Evolutionary conservation across 176 grass and related monocot genomes (phyloP).

Genomic region (Rhipidocladum racemiflorum): DNA sequence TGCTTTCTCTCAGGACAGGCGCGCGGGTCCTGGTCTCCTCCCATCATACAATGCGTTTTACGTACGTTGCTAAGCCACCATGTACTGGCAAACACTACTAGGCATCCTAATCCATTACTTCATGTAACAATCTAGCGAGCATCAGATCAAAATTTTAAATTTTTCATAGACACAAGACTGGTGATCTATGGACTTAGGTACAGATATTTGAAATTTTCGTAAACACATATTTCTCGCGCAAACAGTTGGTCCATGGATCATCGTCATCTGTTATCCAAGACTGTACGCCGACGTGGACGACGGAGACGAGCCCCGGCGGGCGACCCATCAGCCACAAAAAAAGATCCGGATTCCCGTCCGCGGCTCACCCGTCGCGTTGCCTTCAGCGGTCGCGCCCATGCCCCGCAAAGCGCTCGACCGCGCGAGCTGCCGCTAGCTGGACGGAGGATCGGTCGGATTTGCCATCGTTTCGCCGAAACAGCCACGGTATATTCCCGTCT

Average conservation of each 20-base stretch:
- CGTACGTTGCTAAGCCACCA: neutral
- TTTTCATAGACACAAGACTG: neutral
- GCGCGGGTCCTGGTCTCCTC: neutral
- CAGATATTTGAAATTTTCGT: neutral
- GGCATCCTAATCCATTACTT: too few relatives aligned
- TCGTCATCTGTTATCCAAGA: neutral
- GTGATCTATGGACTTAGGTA: neutral
- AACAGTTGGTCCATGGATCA: neutral
- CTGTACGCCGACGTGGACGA: neutral
- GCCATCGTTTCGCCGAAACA: neutral
- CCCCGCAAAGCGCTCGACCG: neutral
- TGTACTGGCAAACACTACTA: neutral
- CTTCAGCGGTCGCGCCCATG: neutral
- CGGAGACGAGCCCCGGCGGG: neutral
- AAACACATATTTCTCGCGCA: neutral
- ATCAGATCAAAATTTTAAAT: neutral
- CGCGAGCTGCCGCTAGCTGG: neutral
- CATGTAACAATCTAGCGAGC: neutral
- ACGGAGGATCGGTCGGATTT: neutral
- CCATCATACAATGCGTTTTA: neutral
- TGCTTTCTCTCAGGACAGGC: neutral
- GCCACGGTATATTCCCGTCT: neutral
- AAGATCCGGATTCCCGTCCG: conserved; percentile 26
- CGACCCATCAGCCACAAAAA: conserved; percentile 15
- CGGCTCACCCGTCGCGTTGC: neutral